Base-by-base conservation (phyloP, 202 grass and related monocot species). In the Dendrocalamus latiflorus region DNA sequence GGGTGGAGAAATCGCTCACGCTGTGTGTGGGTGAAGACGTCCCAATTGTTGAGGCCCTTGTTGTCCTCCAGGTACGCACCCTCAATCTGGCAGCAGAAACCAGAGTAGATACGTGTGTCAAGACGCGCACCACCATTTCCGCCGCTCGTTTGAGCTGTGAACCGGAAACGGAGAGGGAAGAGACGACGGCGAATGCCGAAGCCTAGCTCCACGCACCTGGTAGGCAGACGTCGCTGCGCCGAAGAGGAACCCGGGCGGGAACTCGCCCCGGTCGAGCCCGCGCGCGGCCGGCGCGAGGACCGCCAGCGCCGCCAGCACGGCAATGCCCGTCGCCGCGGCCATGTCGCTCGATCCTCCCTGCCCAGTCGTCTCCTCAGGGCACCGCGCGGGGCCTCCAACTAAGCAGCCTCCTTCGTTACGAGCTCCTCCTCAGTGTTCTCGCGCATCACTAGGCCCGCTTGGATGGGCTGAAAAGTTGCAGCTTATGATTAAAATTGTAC, bases 1-100 rank as follows among this genome's bases (percentile, higher is more conserved):
- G 42, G 2, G 24, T 10, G 15, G 24, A 30, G 44, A 49, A 30
- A 59, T 2, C 1, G 34, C 53, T 84, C 57, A 93, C 91, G 0
- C 33, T 70, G 57, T 4, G 56, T 45, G 61, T 91, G 91, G 54
- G 88, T 83, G 75, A 89, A 94, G 44, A 81, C 86, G 8, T 94
- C 91, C 91, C 91, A 94, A 58, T 94, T 94, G 85, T n/a, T 74
- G 57, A 88, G 68, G 8, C 88, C 70, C 67, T 89, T 94, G 74
- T 78, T 73, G 67, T 86, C 91, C 69, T 94, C 91, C 79, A 84
- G 73, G 65, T 86, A 89, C 47, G 91, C 91, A 64, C 91, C 91
- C 71, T 94, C 91, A 6, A 94, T 49, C 91, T 88, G 69, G 5
- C 5, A 20, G 64, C 76, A 72, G 53, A 65, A 20, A 39, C 1